Evolutionary conservation across 768 basidiomycete genomes (phyloP).

Genomic region (Rhizopogon rudus): DNA sequence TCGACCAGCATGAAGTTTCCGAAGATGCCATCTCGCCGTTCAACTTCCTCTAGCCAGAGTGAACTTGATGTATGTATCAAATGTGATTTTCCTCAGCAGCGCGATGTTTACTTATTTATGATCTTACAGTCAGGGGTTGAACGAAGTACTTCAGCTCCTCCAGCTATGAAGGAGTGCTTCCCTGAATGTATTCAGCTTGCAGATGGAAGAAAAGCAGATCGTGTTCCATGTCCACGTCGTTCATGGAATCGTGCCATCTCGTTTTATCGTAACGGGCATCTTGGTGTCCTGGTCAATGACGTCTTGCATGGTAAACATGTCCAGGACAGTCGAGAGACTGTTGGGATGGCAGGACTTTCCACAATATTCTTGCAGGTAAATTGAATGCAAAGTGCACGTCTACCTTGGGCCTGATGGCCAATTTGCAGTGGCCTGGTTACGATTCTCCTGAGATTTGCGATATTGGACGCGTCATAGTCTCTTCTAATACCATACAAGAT

Average conservation of each 20-base stretch:
- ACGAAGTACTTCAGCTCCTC: neutral
- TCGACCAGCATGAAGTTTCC: neutral
- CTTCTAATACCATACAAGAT: conserved; percentile 11
- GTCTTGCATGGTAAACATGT: conserved; percentile 1
- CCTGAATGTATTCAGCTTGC: neutral
- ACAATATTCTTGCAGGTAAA: neutral
- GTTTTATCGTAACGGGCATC: conserved; percentile 14
- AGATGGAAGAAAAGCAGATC: neutral
- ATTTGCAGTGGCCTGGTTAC: conserved; percentile 22
- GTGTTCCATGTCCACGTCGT: conserved; percentile 11
- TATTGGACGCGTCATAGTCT: conserved; percentile 4
- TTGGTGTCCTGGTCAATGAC: conserved; percentile 16
- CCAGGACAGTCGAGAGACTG: conserved; percentile 7
- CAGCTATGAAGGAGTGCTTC: neutral
- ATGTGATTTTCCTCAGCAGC: too few species aligned
- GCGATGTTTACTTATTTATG: neutral
- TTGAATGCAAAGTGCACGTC: neutral
- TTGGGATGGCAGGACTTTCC: neutral
- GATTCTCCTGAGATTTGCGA: neutral
- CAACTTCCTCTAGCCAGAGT: neutral
- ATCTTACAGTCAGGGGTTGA: neutral
- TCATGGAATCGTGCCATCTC: conserved; percentile 8
- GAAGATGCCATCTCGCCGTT: neutral
- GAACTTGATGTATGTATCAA: neutral
- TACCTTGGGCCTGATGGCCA: neutral